Percentiles rank a stretch among this genome's conserved stretches.
Conservation (phyloP, 495 filamentous ascomycete species). For the Apodospora peruviana region DNA sequence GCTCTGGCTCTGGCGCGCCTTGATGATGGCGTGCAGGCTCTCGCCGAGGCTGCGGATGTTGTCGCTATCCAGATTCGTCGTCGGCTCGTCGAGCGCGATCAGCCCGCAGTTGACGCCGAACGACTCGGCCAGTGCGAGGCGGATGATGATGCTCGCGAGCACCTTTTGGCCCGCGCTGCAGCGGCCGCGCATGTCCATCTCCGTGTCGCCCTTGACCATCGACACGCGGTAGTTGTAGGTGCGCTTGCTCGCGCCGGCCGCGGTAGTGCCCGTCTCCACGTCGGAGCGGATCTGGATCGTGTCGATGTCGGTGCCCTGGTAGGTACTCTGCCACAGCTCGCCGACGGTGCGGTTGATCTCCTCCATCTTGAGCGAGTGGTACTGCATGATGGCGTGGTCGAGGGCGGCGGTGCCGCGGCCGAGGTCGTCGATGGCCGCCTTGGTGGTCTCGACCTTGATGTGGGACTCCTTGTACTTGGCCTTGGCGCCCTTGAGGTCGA, state of each 20-base stretch:
- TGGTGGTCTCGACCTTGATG: constrained; percentile 88
- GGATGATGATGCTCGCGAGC: constrained; percentile 95
- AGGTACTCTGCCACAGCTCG: constrained; percentile 94
- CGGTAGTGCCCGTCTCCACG: constrained; percentile 50
- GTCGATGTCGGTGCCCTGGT: constrained; percentile 96
- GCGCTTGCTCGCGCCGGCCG: constrained; percentile 55
- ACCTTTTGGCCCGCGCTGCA: constrained; percentile 97
- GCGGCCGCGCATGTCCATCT: constrained; percentile 99
- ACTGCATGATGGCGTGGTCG: constrained; percentile 95
- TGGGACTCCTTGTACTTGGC: constrained; percentile 78
- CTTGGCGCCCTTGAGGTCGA: constrained; percentile 81
- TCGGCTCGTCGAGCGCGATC: constrained; percentile 96
- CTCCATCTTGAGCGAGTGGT: constrained; percentile 94
- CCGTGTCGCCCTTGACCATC: constrained; percentile 94
- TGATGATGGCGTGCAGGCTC: constrained; percentile 83
- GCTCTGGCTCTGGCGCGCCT: constrained; percentile 70
- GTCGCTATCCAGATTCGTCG: constrained; percentile 91
- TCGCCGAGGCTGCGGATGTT: constrained; percentile 87
- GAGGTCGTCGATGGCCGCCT: constrained; percentile 86
- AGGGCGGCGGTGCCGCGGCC: constrained; percentile 72
- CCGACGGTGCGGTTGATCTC: constrained; percentile 94
- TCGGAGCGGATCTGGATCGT: constrained; percentile 92
- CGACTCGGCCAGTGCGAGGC: constrained; percentile 90
- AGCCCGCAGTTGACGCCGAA: constrained; percentile 95
- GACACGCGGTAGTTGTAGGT: constrained; percentile 96